These are phyloP conservation scores for Huiozyma sinensis DNA, from an alignment of 805 yeast genomes.

Conservation along the genomic window DNA sequence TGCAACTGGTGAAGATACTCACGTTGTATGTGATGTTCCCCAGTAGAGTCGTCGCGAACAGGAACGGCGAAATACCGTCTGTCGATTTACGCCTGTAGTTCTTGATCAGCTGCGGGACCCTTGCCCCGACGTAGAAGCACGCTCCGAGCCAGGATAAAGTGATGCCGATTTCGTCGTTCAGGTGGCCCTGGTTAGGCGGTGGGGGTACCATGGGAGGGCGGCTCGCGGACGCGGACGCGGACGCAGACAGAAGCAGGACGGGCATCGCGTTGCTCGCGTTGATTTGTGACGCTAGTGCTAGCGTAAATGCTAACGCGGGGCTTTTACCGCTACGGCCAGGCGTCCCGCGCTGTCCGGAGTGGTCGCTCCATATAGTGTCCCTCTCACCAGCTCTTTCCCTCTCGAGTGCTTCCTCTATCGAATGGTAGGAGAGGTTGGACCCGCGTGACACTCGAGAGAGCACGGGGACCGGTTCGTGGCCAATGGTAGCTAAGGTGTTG, in stretches of 20 bases:
- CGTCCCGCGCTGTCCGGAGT: background rate
- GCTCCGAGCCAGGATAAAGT: constrained; percentile 74
- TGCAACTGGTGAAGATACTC: constrained; percentile 61
- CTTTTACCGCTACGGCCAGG: background rate
- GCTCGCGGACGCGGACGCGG: background rate
- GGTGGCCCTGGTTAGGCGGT: background rate
- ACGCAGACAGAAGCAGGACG: background rate
- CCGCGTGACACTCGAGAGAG: constrained; percentile 1
- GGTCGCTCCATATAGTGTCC: background rate
- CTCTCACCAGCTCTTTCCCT: background rate
- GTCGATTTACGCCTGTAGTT: constrained; percentile 74
- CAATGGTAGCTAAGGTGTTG: constrained; percentile 24
- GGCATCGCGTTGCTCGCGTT: background rate
- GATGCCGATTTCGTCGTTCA: constrained; percentile 29
- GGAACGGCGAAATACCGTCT: constrained; percentile 70
- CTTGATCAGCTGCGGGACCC: constrained; percentile 76
- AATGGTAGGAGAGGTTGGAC: background rate
- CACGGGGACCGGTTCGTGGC: constrained; percentile 26
- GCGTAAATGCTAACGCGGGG: constrained; percentile 1
- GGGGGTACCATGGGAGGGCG: background rate
- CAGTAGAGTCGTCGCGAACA: constrained; percentile 66
- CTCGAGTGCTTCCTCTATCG: constrained; percentile 1
- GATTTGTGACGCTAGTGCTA: constrained; percentile 3
- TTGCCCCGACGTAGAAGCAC: constrained; percentile 57
- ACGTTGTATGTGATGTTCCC: constrained; percentile 72